Evolutionary conservation across 164 flowering plant species (phyloP).

Genomic region (Macadamia integrifolia): DNA sequence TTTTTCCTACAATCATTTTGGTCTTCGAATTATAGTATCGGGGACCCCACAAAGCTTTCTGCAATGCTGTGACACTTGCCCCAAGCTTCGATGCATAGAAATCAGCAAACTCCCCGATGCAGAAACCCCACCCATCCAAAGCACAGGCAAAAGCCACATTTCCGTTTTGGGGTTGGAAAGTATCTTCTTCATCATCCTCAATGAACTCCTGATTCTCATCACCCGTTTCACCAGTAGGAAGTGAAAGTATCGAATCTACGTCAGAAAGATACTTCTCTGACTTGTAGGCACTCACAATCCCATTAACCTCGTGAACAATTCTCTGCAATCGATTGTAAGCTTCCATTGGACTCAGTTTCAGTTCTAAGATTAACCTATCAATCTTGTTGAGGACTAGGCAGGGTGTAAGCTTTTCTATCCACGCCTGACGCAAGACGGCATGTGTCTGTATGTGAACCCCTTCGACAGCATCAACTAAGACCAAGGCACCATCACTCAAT

Average conservation of each 20-base stretch:
- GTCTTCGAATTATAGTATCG: constrained; percentile 59
- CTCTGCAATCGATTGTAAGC: constrained; percentile 59
- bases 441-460: constrained; percentile 95
- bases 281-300: constrained; percentile 73
- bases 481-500: constrained; percentile 78
- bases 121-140: constrained; percentile 94
- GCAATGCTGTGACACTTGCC: constrained; percentile 47
- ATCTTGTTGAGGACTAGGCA: constrained; percentile 86
- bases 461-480: constrained; percentile 85
- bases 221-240: constrained; percentile 29
- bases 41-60: constrained; percentile 82
- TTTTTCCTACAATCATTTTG: constrained; percentile 81
- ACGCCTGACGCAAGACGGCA: constrained; percentile 83
- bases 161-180: constrained; percentile 88
- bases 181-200: constrained; percentile 87
- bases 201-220: constrained; percentile 45
- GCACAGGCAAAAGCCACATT: constrained; percentile 92
- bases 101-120: constrained; percentile 60
- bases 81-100: constrained; percentile 70
- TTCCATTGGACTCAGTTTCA: constrained; percentile 70
- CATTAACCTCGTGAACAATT: constrained; percentile 85
- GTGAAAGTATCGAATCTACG: constrained; percentile 69
- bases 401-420: constrained; percentile 79
- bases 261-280: constrained; percentile 88
- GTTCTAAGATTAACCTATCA: constrained; percentile 69